Conservation (phyloP, 148 eudicot genomes). For the Heliosperma pusillum region DNA sequence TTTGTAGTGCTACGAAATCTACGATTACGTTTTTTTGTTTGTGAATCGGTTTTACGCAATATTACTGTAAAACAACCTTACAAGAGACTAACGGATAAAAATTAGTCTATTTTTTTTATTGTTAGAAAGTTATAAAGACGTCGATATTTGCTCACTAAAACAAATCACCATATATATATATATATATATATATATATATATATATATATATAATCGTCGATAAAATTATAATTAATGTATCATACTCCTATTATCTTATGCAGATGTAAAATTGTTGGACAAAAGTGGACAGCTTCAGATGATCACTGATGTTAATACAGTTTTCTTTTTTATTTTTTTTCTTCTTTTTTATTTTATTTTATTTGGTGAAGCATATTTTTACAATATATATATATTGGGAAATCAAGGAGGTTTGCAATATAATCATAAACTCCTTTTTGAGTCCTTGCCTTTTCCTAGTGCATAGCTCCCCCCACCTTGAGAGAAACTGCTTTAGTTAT, state of each 20-base stretch:
- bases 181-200: too few species aligned
- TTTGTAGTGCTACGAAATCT: too few species aligned
- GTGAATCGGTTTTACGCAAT: not conserved
- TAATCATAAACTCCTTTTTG: not conserved
- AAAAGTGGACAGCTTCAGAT: conserved; percentile 35
- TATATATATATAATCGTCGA: too few species aligned
- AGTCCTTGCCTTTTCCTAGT: conserved; percentile 5
- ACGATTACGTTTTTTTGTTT: too few species aligned
- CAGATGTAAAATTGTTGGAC: conserved; percentile 37
- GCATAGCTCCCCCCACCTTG: conserved; percentile 21
- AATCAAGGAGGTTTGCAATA: conserved; percentile 24
- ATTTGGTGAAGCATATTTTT: conserved; percentile 25
- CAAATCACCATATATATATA: too few species aligned
- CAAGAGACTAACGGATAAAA: not conserved
- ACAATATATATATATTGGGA: conserved; percentile 27
- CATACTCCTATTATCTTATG: not conserved
- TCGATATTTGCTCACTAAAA: too few species aligned
- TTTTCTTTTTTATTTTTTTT: conserved; percentile 19
- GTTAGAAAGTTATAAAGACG: too few species aligned
- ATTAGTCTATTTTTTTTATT: too few species aligned
- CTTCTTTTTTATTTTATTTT: conserved; percentile 13
- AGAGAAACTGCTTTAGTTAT: conserved; percentile 24
- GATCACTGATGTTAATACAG: conserved; percentile 38
- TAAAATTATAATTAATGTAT: not conserved
- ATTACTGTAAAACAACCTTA: not conserved